phyloP scores from a whole-genome alignment of 2,329 filamentous ascomycete genomes.

The Colletotrichum karsti region DNA sequence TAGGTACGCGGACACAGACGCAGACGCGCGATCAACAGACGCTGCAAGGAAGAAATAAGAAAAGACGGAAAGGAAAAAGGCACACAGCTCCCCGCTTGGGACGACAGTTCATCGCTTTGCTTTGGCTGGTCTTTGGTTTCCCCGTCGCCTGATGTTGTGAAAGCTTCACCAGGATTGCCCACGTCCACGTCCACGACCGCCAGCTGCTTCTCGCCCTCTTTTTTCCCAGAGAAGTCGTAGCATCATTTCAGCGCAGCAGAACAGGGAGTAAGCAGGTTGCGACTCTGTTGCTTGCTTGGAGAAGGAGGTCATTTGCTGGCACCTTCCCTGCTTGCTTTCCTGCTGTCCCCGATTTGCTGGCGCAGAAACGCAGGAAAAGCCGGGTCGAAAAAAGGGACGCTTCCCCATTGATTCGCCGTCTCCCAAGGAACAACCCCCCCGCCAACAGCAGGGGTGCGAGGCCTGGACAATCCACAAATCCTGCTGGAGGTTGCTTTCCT shows the following conservation, averaged over 20 bases:
- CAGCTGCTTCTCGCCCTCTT: not conserved
- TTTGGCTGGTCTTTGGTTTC: not conserved
- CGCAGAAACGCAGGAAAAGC: slow-evolving; percentile 23
- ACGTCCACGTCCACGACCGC: not conserved
- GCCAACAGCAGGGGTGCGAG: slow-evolving; percentile 24
- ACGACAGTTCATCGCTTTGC: slow-evolving; percentile 14
- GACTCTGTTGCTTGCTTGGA: not conserved
- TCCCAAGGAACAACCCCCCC: slow-evolving; percentile 32
- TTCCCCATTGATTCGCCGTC: slow-evolving; percentile 29
- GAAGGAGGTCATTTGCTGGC: slow-evolving; percentile 14
- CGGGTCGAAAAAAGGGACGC: slow-evolving; percentile 11
- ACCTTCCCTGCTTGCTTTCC: slow-evolving; percentile 22
- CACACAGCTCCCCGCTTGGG: not conserved
- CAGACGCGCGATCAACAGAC: not conserved
- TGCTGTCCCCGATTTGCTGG: slow-evolving; percentile 13
- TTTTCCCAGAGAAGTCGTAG: not conserved
- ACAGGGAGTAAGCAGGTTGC: slow-evolving; percentile 17
- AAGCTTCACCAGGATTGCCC: slow-evolving; percentile 11
- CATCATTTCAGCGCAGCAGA: slow-evolving; percentile 12
- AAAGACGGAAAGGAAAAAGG: not conserved
- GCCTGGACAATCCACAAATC: slow-evolving; percentile 29
- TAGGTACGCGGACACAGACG: not conserved
- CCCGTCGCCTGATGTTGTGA: slow-evolving; percentile 11
- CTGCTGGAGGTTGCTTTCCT: slow-evolving; percentile 14
- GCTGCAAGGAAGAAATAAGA: not conserved